phyloP scores from a whole-genome alignment of 441 rosid species.

The Eutrema salsugineum region DNA sequence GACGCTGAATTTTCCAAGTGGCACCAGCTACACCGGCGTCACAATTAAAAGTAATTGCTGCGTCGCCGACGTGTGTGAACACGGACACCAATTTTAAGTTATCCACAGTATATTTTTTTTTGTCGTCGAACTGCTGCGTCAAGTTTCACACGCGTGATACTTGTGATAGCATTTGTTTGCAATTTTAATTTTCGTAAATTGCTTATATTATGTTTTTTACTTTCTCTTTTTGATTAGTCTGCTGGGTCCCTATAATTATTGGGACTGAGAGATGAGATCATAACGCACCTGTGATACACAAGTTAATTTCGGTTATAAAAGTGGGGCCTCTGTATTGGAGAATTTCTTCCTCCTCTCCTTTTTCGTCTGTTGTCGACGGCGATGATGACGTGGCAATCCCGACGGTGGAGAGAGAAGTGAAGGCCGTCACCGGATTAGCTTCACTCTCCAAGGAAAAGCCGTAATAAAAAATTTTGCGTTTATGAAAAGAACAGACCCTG shows the following conservation, averaged over 20 bases:
- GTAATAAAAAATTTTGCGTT: conserved; percentile 45
- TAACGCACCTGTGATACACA: conserved; percentile 6
- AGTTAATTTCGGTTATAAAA: conserved; percentile 4
- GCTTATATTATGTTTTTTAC: neutral
- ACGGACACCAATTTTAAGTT: too few relatives aligned
- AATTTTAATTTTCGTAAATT: too few relatives aligned
- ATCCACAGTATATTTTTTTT: too few relatives aligned
- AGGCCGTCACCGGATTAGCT: conserved; percentile 84
- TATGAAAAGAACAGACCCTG: too few relatives aligned
- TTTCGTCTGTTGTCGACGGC: neutral
- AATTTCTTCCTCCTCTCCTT: conserved; percentile 21
- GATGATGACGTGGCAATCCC: conserved; percentile 40
- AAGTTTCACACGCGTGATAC: conserved; percentile 36
- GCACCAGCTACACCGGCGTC: too few relatives aligned
- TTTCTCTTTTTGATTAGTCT: neutral
- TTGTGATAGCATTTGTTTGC: conserved; percentile 21
- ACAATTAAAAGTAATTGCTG: too few relatives aligned
- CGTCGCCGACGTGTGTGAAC: too few relatives aligned
- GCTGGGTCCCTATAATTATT: conserved; percentile 17
- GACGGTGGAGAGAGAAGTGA: conserved; percentile 55
- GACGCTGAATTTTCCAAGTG: too few relatives aligned
- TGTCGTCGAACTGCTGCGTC: too few relatives aligned
- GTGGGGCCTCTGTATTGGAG: neutral
- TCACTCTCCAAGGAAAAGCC: conserved; percentile 69
- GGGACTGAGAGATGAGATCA: neutral